A percentile compares a stretch with the other conserved stretches of the same genome.
These are phyloP conservation scores for Nicotiana benthamiana DNA, from an alignment of 257 asterid genomes.

Conservation along the genomic window DNA sequence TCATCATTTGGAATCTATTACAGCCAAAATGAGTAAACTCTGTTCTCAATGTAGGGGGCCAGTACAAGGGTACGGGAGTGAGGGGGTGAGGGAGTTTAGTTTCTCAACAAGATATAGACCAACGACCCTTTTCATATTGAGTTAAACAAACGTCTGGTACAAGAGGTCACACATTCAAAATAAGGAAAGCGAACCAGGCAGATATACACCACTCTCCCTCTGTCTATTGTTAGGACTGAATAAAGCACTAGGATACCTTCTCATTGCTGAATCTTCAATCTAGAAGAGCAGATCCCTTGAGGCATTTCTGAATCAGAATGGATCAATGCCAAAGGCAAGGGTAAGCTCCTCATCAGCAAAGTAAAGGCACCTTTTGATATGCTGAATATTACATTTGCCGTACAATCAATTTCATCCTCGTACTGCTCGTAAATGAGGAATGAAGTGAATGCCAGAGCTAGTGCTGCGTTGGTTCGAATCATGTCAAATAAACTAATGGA, in stretches of 20 bases:
- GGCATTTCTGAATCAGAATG: conserved; percentile 1
- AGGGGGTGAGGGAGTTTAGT: neutral
- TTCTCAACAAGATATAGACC: neutral
- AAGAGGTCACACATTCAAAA: neutral
- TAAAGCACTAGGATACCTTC: neutral
- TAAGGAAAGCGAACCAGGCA: neutral
- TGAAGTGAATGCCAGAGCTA: conserved; percentile 53
- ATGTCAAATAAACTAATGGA: conserved; percentile 4
- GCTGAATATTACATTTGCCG: conserved; percentile 7
- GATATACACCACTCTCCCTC: neutral
- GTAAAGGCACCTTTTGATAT: neutral
- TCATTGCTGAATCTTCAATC: neutral
- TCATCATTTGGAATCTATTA: neutral
- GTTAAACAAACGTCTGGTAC: conserved; percentile 4
- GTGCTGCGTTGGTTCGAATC: conserved; percentile 41
- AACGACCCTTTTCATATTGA: neutral
- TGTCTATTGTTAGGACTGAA: neutral
- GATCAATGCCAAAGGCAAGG: conserved; percentile 6
- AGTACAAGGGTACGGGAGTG: neutral
- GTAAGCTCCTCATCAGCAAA: conserved; percentile 14
- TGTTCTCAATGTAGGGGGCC: neutral
- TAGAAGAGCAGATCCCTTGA: neutral
- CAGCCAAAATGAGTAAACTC: neutral
- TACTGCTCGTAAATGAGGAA: conserved; percentile 84
- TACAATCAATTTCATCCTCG: conserved; percentile 60